A percentile compares a stretch with the other conserved stretches of the same genome.
Evolutionary conservation across 2,329 filamentous ascomycete species (phyloP).

Genomic region (Hypoxylon rubiginosum): DNA sequence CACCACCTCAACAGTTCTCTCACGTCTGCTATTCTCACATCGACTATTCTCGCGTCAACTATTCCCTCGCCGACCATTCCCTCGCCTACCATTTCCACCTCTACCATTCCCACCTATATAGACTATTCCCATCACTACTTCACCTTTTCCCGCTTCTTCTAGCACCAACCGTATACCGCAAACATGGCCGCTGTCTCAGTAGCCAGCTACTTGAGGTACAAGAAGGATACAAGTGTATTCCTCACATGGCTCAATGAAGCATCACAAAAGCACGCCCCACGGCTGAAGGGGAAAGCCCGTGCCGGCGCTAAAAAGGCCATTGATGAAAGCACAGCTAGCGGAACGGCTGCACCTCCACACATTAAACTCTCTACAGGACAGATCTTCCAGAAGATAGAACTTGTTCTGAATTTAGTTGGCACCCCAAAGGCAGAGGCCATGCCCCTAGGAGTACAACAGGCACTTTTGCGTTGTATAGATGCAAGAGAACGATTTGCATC

Average conservation of each 20-base stretch:
- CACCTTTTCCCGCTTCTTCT: too few relatives aligned
- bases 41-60: too few relatives aligned
- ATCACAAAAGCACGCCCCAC: neutral
- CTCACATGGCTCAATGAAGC: neutral
- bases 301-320: neutral
- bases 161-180: neutral
- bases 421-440: neutral
- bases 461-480: neutral
- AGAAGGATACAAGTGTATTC: neutral
- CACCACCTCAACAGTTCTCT: too few relatives aligned
- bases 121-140: too few relatives aligned
- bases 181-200: neutral
- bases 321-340: too few relatives aligned
- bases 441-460: neutral
- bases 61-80: too few relatives aligned
- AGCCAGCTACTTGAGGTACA: neutral
- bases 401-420: neutral
- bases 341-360: too few relatives aligned
- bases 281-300: neutral
- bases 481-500: neutral
- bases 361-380: neutral
- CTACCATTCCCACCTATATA: too few relatives aligned
- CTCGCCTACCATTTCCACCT: too few relatives aligned
- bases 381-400: neutral
- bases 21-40: too few relatives aligned